These are phyloP conservation scores for Paragyromitra xinjiangensis DNA, from an alignment of 495 filamentous ascomycete genomes.

Conservation along the genomic window DNA sequence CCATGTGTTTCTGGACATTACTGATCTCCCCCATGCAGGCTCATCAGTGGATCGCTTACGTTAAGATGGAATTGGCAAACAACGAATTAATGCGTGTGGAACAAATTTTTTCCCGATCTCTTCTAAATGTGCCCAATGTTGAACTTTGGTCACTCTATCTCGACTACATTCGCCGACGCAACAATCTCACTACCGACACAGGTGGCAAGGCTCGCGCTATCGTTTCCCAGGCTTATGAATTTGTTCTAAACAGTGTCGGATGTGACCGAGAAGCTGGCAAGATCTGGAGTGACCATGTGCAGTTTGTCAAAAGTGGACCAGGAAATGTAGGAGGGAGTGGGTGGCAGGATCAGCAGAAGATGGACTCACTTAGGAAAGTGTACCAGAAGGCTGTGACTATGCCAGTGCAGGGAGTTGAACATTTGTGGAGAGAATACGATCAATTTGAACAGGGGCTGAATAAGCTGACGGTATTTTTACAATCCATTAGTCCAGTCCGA, in stretches of 20 bases:
- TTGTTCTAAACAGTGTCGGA: conserved; percentile 87
- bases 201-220: conserved; percentile 75
- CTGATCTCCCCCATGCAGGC: conserved; percentile 67
- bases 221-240: conserved; percentile 84
- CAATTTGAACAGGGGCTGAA: conserved; percentile 91
- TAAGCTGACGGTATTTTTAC: conserved; percentile 75
- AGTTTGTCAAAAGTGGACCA: conserved; percentile 85
- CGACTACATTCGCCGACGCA: conserved; percentile 89
- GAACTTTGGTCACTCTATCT: conserved; percentile 92
- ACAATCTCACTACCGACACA: conserved; percentile 83
- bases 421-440: conserved; percentile 96
- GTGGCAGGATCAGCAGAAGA: conserved; percentile 98
- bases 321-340: conserved; percentile 79
- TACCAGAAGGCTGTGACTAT: conserved; percentile 89
- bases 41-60: conserved; percentile 85
- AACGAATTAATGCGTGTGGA: conserved; percentile 81
- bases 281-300: conserved; percentile 92
- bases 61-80: conserved; percentile 84
- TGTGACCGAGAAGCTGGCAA: conserved; percentile 89
- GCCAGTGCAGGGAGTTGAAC: conserved; percentile 79
- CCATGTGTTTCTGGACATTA: conserved; percentile 7
- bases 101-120: conserved; percentile 77
- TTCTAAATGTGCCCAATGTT: conserved; percentile 78
- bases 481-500: conserved; percentile 9
- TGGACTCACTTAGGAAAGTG: conserved; percentile 87